phyloP scores from a whole-genome alignment of 2,329 filamentous ascomycete genomes.

The Nemania serpens region DNA sequence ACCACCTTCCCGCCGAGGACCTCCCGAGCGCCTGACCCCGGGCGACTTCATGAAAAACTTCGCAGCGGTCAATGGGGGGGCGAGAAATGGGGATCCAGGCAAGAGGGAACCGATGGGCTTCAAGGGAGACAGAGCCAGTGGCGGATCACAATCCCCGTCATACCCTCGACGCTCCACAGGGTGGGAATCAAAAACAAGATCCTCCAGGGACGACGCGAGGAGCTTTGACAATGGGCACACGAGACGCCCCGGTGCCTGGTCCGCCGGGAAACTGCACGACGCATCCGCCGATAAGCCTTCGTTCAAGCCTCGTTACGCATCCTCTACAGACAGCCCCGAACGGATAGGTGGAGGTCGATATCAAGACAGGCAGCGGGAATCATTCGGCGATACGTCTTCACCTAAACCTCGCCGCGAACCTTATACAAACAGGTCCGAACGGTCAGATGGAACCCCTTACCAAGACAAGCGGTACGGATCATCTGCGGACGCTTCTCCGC shows the following conservation, averaged over 20 bases:
- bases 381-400: no score
- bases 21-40: constrained; percentile 10
- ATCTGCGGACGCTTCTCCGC: not conserved
- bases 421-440: no score
- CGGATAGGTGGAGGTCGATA: no score
- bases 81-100: no score
- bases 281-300: not conserved
- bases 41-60: constrained; percentile 25
- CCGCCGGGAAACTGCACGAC: not conserved
- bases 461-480: no score
- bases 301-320: no score
- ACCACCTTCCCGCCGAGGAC: not conserved
- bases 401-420: no score
- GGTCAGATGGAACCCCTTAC: no score
- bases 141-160: no score
- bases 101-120: not conserved
- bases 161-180: not conserved
- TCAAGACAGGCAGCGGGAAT: no score
- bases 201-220: not conserved
- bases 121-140: not conserved
- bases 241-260: not conserved
- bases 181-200: not conserved
- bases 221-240: not conserved
- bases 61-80: not conserved
- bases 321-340: no score